These are phyloP conservation scores for Phytophthora sp. DNA, from an alignment of 352 stramenopile species.

Conservation along the genomic window DNA sequence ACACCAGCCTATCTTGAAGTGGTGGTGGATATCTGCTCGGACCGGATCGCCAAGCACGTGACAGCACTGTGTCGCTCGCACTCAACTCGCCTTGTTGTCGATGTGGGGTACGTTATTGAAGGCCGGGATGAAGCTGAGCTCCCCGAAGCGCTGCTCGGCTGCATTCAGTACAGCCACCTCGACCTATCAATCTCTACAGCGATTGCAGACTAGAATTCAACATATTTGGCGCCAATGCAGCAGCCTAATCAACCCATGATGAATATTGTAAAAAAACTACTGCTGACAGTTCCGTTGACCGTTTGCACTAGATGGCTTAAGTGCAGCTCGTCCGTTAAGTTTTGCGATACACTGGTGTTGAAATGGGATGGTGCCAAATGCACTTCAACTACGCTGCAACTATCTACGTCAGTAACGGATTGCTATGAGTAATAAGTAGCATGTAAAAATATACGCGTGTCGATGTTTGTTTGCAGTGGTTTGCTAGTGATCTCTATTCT, in stretches of 20 bases:
- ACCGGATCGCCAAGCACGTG: slow-evolving; percentile 78
- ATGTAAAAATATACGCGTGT: neutral
- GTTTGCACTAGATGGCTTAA: too few species aligned
- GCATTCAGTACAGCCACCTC: slow-evolving; percentile 82
- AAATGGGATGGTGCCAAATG: too few species aligned
- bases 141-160: slow-evolving; percentile 79
- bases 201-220: slow-evolving; percentile 38
- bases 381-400: too few species aligned
- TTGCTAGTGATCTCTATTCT: too few species aligned
- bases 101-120: slow-evolving; percentile 86
- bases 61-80: slow-evolving; percentile 77
- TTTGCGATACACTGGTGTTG: too few species aligned
- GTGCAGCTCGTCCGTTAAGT: too few species aligned
- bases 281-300: neutral
- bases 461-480: slow-evolving; percentile 1
- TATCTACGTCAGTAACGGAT: slow-evolving; percentile 18
- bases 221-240: too few species aligned
- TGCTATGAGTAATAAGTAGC: neutral
- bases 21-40: slow-evolving; percentile 78
- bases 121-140: slow-evolving; percentile 71
- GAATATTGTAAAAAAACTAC: slow-evolving; percentile 25
- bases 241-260: too few species aligned
- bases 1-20: slow-evolving; percentile 72
- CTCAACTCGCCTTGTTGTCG: slow-evolving; percentile 65
- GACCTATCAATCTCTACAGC: slow-evolving; percentile 61